phyloP scores from a whole-genome alignment of 495 filamentous ascomycete species.

The Penicillium subrubescens region DNA sequence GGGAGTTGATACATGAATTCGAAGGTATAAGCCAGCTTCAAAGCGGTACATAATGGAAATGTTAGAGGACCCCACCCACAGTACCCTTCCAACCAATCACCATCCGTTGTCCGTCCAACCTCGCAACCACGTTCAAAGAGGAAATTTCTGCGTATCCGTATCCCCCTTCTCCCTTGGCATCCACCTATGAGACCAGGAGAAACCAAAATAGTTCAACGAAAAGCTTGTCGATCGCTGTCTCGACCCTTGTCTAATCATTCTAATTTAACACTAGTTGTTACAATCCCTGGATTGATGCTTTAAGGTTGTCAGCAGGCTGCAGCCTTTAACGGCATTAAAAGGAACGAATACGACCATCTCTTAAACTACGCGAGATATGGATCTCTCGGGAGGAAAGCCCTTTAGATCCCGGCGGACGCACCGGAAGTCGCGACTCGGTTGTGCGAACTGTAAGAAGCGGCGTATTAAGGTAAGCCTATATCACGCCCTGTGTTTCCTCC shows the following conservation, averaged over 20 bases:
- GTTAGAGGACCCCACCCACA: not conserved
- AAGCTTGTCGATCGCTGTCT: not conserved
- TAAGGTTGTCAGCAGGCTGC: constrained; percentile 4
- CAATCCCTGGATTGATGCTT: not conserved
- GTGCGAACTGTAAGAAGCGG: constrained; percentile 36
- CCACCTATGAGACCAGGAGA: not conserved
- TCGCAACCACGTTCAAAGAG: not conserved
- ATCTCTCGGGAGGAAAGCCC: not conserved
- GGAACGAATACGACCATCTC: constrained; percentile 19
- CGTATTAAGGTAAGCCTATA: constrained; percentile 35
- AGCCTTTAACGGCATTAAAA: constrained; percentile 14
- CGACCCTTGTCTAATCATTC: not conserved
- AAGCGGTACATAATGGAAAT: too few species aligned
- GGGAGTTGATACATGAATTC: too few species aligned
- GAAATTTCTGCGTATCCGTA: constrained; percentile 24
- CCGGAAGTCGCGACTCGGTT: constrained; percentile 38
- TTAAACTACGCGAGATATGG: constrained; percentile 8
- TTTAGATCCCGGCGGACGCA: constrained; percentile 31
- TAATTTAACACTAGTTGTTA: not conserved
- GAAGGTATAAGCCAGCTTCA: too few species aligned
- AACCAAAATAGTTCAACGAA: not conserved
- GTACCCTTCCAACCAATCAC: not conserved
- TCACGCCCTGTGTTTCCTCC: not conserved
- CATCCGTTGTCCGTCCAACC: too few species aligned
- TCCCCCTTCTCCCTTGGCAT: not conserved